phyloP scores from a whole-genome alignment of 768 basidiomycete species.

The Fomitopsis pulvina region DNA sequence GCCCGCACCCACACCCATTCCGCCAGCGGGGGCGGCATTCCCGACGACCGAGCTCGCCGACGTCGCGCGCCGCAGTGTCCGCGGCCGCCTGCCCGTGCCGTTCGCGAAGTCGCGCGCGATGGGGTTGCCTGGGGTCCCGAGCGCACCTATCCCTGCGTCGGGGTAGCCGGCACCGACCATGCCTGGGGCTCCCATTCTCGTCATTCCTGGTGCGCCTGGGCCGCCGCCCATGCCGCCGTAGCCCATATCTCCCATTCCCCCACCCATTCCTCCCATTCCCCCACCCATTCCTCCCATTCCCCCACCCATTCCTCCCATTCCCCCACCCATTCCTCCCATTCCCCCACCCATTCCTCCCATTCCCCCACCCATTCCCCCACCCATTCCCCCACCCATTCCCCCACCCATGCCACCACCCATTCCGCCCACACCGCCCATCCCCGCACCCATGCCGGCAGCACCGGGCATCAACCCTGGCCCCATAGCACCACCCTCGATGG shows the following conservation, averaged over 20 bases:
- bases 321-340: too few relatives aligned
- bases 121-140: neutral
- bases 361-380: conserved; percentile 1
- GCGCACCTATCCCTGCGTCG: neutral
- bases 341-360: too few relatives aligned
- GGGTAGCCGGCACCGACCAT: neutral
- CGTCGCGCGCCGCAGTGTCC: neutral
- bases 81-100: neutral
- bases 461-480: neutral
- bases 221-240: neutral
- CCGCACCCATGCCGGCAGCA: conserved; percentile 1
- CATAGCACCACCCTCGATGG: neutral
- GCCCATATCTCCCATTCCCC: too few relatives aligned
- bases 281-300: too few relatives aligned
- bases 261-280: too few relatives aligned
- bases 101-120: neutral
- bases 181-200: neutral
- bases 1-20: neutral
- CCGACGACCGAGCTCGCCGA: neutral
- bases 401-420: too few relatives aligned
- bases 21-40: too few relatives aligned
- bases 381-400: too few relatives aligned
- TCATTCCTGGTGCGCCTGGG: neutral
- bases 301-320: too few relatives aligned
- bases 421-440: neutral